Percentiles rank a stretch among this genome's conserved stretches.
phyloP scores from a whole-genome alignment of 225 moss, liverwort and hornwort species.

The Marchantia paleacea region DNA sequence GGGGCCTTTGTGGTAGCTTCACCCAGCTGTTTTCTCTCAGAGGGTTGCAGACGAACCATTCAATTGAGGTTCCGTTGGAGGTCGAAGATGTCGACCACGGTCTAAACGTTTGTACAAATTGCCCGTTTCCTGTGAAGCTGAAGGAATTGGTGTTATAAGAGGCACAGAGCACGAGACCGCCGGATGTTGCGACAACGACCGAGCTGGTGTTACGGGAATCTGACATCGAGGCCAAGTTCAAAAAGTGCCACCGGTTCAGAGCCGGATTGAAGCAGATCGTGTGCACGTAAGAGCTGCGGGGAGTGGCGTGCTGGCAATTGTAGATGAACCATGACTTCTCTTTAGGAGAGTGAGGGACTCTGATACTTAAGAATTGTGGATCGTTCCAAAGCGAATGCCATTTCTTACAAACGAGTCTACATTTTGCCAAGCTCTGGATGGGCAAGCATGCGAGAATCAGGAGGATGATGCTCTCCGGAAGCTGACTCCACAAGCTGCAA shows the following conservation, averaged over 20 bases:
- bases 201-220: background rate
- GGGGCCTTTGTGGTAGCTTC: background rate
- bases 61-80: background rate
- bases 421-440: background rate
- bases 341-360: background rate
- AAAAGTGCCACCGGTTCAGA: background rate
- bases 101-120: background rate
- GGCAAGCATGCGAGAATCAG: background rate
- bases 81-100: background rate
- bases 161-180: background rate
- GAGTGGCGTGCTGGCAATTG: background rate
- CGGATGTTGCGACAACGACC: background rate
- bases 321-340: background rate
- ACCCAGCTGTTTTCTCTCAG: background rate
- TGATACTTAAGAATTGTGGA: background rate
- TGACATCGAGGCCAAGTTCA: background rate
- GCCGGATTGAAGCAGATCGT: background rate
- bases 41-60: background rate
- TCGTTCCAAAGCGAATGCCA: background rate
- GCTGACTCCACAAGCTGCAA: background rate
- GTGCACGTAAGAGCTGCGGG: background rate
- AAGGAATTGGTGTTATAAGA: background rate
- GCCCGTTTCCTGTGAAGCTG: background rate
- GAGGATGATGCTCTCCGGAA: background rate
- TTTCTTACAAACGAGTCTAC: background rate